A percentile compares a stretch with the other conserved stretches of the same genome.
phyloP scores from a whole-genome alignment of 2,329 filamentous ascomycete species.

The Sporothrix humicola region DNA sequence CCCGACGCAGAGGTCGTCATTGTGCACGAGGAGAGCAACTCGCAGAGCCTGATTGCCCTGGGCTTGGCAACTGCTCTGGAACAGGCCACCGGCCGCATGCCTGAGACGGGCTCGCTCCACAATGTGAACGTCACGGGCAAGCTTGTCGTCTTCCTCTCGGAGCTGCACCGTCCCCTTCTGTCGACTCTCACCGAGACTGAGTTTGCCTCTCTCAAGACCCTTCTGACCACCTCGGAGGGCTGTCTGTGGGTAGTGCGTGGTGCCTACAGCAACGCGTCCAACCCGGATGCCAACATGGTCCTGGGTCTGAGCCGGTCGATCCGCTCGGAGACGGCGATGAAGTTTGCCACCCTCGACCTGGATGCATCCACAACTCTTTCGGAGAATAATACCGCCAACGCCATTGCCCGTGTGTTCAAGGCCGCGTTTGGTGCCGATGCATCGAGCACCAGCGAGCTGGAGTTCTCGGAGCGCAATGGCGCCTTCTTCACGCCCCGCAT shows the following conservation, averaged over 20 bases:
- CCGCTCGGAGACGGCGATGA: constrained; percentile 54
- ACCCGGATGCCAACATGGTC: constrained; percentile 52
- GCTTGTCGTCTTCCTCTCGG: constrained; percentile 51
- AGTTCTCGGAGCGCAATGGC: constrained; percentile 51
- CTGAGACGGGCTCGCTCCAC: constrained; percentile 44
- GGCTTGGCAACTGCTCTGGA: constrained; percentile 46
- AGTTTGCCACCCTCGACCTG: constrained; percentile 54
- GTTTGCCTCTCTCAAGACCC: constrained; percentile 48
- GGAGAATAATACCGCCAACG: constrained; percentile 39
- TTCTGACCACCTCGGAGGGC: constrained; percentile 46
- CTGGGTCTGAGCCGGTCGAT: constrained; percentile 54
- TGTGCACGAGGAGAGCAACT: constrained; percentile 46
- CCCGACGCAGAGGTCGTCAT: constrained; percentile 47
- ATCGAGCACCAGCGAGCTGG: constrained; percentile 48
- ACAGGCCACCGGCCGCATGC: constrained; percentile 45
- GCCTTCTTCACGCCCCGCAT: constrained; percentile 50
- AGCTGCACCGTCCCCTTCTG: constrained; percentile 53
- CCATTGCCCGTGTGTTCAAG: constrained; percentile 46
- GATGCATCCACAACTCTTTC: constrained; percentile 44
- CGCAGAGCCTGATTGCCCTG: constrained; percentile 45
- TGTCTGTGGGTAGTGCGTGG: constrained; percentile 51
- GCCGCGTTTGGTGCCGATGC: constrained; percentile 46
- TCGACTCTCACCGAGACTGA: constrained; percentile 47
- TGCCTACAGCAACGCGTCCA: constrained; percentile 47
- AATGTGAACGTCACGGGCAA: constrained; percentile 45